A percentile compares a stretch with the other conserved stretches of the same genome.
Conservation (phyloP, 805 yeast genomes). For the Saccharomycopsis vini region DNA sequence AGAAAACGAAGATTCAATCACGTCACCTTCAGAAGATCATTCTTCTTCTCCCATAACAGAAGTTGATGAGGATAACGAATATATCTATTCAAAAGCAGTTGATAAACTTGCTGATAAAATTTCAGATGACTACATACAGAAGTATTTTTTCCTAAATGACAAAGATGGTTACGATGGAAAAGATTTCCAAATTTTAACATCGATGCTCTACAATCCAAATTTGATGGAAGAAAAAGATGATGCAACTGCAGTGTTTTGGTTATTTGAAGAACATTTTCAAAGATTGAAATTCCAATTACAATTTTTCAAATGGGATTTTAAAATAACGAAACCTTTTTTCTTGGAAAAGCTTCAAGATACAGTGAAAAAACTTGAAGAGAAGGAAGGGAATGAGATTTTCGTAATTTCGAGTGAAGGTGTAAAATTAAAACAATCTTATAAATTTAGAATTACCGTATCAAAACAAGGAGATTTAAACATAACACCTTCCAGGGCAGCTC, state of each 20-base stretch:
- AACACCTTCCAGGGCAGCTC: constrained; percentile 25
- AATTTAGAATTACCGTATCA: constrained; percentile 39
- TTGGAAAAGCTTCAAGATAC: constrained; percentile 33
- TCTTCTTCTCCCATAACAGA: too few relatives aligned
- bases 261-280: constrained; percentile 54
- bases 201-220: constrained; percentile 69
- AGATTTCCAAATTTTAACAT: constrained; percentile 52
- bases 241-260: constrained; percentile 36
- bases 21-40: too few relatives aligned
- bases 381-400: constrained; percentile 7
- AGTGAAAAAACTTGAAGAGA: constrained; percentile 20
- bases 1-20: too few relatives aligned
- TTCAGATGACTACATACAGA: background rate
- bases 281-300: constrained; percentile 46
- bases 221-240: constrained; percentile 23
- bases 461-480: constrained; percentile 29
- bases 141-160: constrained; percentile 6
- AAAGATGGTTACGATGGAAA: background rate
- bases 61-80: too few relatives aligned
- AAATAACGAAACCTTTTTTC: constrained; percentile 35
- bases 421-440: constrained; percentile 29
- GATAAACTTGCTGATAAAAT: too few relatives aligned
- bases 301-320: constrained; percentile 44
- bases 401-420: too few relatives aligned
- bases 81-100: too few relatives aligned